Evolutionary conservation across 177 flowering plant genomes (phyloP), one percentile per base, ranked within the genome.

Genomic region (Vitis hybrid): DNA sequence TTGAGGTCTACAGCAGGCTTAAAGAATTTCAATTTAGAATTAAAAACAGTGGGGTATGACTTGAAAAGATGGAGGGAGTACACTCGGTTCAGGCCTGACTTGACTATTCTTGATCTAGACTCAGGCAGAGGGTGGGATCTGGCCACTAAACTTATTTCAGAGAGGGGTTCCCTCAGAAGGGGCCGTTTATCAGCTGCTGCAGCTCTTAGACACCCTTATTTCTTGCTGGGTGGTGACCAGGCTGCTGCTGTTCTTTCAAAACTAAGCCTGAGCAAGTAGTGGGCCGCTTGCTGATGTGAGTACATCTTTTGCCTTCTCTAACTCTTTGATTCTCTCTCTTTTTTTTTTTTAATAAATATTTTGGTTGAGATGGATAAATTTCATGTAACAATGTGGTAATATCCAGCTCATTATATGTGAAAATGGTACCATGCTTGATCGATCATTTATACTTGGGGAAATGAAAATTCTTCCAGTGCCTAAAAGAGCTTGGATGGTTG

Each of bases 41-140:
- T 95, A 56, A 91, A 88, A 75, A 59, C 69, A 10, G 80, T 56
- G 59, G 80, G 83, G 65, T 93, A 93, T 81, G 94, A 95, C 80
- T 79, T 95, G 74, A 84, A 82, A 54, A 84, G 60, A 76, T 93
- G 99, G 99, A 86, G 97, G 74, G 89, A 89, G 75, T 66, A 60
- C 45, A 95, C 96, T 66, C 80, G 97, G 31, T 58, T 66, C 63
- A 88, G 86, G 79, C 93, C 99, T 50, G 93, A 91, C 69, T 80
- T 91, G 0, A 80, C 85, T 10, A 80, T 95, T 71, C 93, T 95
- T 34, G 97, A 95, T 73, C 87, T 93, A 15, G 99, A 93, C 68
- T 87, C 96, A 31, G 94, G 94, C 60, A 83, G 97, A 81, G 99
- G 98, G 22, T 93, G 98, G 98, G 94, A 95, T 76, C 82, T 95